Evolutionary conservation across 331 rosid genomes (phyloP), one percentile per base, ranked within the genome.

Genomic region (Malus hybrid): DNA sequence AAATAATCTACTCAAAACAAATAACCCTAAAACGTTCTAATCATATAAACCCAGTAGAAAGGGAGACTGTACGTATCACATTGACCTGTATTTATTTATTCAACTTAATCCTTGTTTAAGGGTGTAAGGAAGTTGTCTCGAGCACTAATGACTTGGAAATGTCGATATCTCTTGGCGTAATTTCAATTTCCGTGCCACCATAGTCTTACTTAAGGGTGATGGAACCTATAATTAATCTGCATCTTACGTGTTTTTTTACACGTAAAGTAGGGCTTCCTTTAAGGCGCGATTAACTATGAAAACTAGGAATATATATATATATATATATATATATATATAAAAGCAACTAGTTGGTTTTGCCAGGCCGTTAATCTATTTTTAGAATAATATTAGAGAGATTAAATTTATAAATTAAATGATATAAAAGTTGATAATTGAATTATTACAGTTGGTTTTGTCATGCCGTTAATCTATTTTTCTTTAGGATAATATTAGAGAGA

Each of bases 41-140:
- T 71, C 73, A 62, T 65, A 52, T 63, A 28, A 78, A 33, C 63
- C 65, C 19, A 71, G 42, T 56, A 10, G 36, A 81, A 78, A 71
- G 44, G 79, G 81, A 14, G 13, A 78, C 76, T n/a, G 63, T 71
- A 63, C 46, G 46, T 39, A 39, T 71, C 79, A 71, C 81, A 46
- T 57, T 78, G 70, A 78, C 67, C 74, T 67, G 20, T 48, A 36
- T 28, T 36, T 71, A 1, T 20, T 48, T 70, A 66, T 20, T 76
- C 32, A 81, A 69, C 62, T 70, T 79, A 76, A 39, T 82, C 86
- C 88, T 71, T 59, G 77, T 72, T 76, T 87, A 80, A 66, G 71
- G 10, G 46, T 39, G 13, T 55, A 59, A 85, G 74, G 74, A 59
- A 71, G 71, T 44, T 78, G 80, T 59, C 83, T 33, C 39, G n/a